Conservation (phyloP, 305 asterid species). For the Rubia tinctorum region DNA sequence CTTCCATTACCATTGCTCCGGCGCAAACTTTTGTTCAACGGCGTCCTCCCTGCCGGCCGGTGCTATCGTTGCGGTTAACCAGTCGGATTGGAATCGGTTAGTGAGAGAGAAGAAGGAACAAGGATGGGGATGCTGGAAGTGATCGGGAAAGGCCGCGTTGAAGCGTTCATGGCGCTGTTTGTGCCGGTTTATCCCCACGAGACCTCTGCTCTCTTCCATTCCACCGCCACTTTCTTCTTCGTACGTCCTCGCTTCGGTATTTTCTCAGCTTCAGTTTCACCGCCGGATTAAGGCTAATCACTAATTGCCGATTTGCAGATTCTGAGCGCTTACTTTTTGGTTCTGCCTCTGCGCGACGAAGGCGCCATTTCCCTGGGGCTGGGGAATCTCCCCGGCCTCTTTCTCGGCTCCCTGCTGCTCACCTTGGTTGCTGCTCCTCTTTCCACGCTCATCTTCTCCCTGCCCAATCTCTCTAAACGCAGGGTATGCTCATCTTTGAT, state of each 20-base stretch:
- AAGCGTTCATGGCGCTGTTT: constrained; percentile 58
- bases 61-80: not conserved
- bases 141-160: constrained; percentile 56
- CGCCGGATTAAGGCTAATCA: not conserved
- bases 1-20: not conserved
- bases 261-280: not conserved
- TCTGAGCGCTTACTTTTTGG: constrained; percentile 94
- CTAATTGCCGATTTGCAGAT: constrained; percentile 46
- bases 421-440: constrained; percentile 91
- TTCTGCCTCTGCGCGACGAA: constrained; percentile 96
- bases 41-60: not conserved
- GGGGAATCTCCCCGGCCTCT: constrained; percentile 73
- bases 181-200: constrained; percentile 86
- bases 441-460: constrained; percentile 78
- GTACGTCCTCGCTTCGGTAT: constrained; percentile 37
- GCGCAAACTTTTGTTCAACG: not conserved
- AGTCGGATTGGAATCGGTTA: not conserved
- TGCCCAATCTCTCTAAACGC: constrained; percentile 90
- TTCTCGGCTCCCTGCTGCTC: constrained; percentile 79
- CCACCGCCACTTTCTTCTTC: constrained; percentile 81
- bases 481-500: constrained; percentile 39
- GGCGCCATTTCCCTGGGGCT: constrained; percentile 97
- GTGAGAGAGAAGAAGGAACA: not conserved
- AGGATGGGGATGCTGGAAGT: constrained; percentile 24
- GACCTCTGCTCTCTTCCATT: constrained; percentile 58